Evolutionary conservation across 495 filamentous ascomycete genomes (phyloP), one percentile per base, ranked within the genome.

Genomic region (Parachaetomium inaequale): DNA sequence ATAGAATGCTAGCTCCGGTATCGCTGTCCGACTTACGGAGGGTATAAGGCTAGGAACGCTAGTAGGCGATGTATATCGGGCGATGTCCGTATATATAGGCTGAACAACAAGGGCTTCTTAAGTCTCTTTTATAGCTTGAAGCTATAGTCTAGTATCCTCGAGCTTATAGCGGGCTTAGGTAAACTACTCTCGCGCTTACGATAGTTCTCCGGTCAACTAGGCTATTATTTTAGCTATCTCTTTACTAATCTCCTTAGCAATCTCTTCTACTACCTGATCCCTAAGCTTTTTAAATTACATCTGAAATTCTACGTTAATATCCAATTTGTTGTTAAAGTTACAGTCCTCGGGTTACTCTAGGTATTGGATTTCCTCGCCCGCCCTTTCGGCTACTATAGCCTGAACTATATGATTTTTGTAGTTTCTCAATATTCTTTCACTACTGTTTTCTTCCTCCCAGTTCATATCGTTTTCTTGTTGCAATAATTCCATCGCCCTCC

Each of bases 391-490:
- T 0, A 32, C 51, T 40, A 32, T 38, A 15, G 31, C 51, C 51
- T 11, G 31, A 38, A 23, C 21, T 25, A n/a, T 54, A 17, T 14
- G 49, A 38, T 54, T 40, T 15, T 38, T 54, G 32, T 38, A 7
- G 19, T 54, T 54, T 38, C 32, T 54, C 51, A 15, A 14, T 8
- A 38, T 15, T 54, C 31, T 38, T 14, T 54, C 51, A 36, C 17
- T 54, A n/a, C 31, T 23, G 10, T 25, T 38, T 38, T 54, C 51
- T 25, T 52, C 32, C 8, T 54, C 51, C 51, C 51, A 54, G 21
- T 54, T 19, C 51, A 54, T 54, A 54, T 54, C 49, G 49, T 51
- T 12, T 54, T 54, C 51, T 54, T 54, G 51, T 54, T 25, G 32
- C 51, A 38, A 25, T 26, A 31, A 25, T 7, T 36, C 51, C 19